Conservation (phyloP, 1,139 yeast species). For the Debaryomyces coudertii region DNA sequence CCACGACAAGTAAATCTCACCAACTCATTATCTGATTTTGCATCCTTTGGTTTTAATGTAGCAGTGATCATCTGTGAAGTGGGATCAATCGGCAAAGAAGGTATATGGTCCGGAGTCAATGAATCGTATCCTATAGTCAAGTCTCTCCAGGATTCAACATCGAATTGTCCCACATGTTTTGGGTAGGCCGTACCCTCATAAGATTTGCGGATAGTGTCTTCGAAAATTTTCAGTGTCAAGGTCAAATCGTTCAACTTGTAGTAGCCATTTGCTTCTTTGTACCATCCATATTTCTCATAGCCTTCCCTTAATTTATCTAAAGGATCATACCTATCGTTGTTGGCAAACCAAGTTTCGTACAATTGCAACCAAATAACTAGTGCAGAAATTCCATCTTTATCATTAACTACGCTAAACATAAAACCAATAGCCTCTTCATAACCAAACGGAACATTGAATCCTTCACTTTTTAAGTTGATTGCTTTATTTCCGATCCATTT, state of each 20-base stretch:
- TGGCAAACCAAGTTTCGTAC: conserved; percentile 51
- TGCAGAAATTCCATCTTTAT: conserved; percentile 92
- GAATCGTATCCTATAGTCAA: conserved; percentile 83
- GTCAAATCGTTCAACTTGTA: conserved; percentile 63
- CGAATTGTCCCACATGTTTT: conserved; percentile 51
- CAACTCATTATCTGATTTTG: conserved; percentile 24
- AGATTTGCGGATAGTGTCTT: conserved; percentile 46
- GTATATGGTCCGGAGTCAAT: conserved; percentile 56
- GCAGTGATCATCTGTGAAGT: conserved; percentile 87
- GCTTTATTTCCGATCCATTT: conserved; percentile 97
- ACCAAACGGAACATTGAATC: conserved; percentile 79
- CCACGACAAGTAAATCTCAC: conserved; percentile 88
- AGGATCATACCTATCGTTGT: conserved; percentile 33
- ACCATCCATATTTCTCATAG: conserved; percentile 71
- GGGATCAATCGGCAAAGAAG: conserved; percentile 70
- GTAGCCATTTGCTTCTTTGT: conserved; percentile 85
- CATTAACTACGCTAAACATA: conserved; percentile 86
- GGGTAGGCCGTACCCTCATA: conserved; percentile 39
- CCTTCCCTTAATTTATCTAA: conserved; percentile 59
- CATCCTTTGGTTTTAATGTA: conserved; percentile 31
- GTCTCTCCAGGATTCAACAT: conserved; percentile 75
- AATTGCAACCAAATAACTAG: conserved; percentile 78
- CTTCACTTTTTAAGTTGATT: conserved; percentile 64
- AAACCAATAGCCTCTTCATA: conserved; percentile 96
- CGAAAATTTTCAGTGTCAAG: conserved; percentile 56